Evolutionary conservation across 495 filamentous ascomycete genomes (phyloP), one percentile per base, ranked within the genome.

Genomic region (Xylaria sp.): DNA sequence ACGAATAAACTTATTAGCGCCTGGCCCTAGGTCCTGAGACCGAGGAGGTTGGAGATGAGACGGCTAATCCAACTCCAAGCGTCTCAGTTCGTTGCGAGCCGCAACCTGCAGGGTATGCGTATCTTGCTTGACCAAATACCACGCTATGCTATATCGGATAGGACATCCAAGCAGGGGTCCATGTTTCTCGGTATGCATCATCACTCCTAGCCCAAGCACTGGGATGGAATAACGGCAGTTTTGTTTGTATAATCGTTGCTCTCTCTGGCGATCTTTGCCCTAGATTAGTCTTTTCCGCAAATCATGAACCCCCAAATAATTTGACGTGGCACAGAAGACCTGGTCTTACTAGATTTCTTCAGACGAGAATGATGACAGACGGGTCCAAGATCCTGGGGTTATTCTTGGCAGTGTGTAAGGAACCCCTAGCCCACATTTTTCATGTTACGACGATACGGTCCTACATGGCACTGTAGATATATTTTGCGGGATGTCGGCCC

Each of bases 41-140:
- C 6, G 52, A 74, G 74, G 72, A 68, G 66, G 66, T 68, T 74
- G 69, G 69, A 71, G 76, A 78, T 76, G 76, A 78, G 76, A 78
- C 76, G 53, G 74, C 69, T 72, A 70, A 78, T 78, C 76, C 71
- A 61, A 76, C 74, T 62, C 67, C 41, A 64, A 72, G 64, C 71
- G 74, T 78, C 74, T 74, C 76, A 76, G 53, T 33, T 63, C 74
- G 71, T 40, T 72, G 57, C 74, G 71, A 76, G 74, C 74, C 76
- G 71, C 74, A 68, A 72, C 70, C 41, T 61, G 68, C 70, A 73
- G 69, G 75, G 73, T 66, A 68, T 21, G 44, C 71, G 57, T 71
- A 24, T 50, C 29, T 26, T 19, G 17, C 26, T n/a, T n/a, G n/a
- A 52, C 31, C 37, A 50, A 68, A 44, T 59, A 44, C 40, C 52